Percentiles rank a stretch among this genome's conserved stretches.
Conservation (phyloP, 2,329 filamentous ascomycete species). For the Calonectria crousiana region DNA sequence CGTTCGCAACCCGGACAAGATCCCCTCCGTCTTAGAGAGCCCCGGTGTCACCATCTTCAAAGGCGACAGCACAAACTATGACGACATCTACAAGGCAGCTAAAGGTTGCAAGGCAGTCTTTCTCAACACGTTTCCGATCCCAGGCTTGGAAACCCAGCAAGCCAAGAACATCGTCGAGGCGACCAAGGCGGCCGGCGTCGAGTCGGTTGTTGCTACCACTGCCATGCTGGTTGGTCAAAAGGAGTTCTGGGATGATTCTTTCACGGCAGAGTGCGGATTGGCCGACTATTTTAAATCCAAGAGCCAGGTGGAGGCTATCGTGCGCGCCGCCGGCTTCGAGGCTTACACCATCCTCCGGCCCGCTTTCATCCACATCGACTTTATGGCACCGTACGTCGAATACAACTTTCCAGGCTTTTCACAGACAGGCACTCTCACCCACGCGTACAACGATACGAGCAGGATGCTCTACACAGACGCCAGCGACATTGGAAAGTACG, state of each 20-base stretch:
- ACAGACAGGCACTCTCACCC: constrained; percentile 43
- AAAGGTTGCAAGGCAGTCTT: constrained; percentile 50
- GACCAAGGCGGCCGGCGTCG: constrained; percentile 47
- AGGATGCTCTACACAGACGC: constrained; percentile 46
- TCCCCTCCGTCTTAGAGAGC: constrained; percentile 40
- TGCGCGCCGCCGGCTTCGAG: constrained; percentile 44
- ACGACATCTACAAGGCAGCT: constrained; percentile 47
- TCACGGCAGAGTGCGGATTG: constrained; percentile 28
- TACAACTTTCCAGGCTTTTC: constrained; percentile 47
- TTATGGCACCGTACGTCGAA: constrained; percentile 34
- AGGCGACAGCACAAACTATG: constrained; percentile 50
- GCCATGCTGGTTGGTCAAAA: constrained; percentile 34
- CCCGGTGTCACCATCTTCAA: constrained; percentile 50
- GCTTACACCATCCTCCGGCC: constrained; percentile 52
- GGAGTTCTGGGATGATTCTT: constrained; percentile 40
- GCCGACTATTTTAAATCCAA: constrained; percentile 53
- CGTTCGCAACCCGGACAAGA: constrained; percentile 50
- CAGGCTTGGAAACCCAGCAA: constrained; percentile 46
- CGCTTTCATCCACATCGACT: constrained; percentile 45
- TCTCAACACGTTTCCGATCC: constrained; percentile 41
- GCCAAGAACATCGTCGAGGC: constrained; percentile 49
- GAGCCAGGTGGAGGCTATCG: constrained; percentile 49
- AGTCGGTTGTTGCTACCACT: constrained; percentile 45
- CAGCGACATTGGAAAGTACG: constrained; percentile 49
- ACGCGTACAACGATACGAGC: constrained; percentile 35